Evolutionary conservation across 2,329 filamentous ascomycete genomes (phyloP), one percentile per base, ranked within the genome.

Genomic region (Byssochlamys sp.): DNA sequence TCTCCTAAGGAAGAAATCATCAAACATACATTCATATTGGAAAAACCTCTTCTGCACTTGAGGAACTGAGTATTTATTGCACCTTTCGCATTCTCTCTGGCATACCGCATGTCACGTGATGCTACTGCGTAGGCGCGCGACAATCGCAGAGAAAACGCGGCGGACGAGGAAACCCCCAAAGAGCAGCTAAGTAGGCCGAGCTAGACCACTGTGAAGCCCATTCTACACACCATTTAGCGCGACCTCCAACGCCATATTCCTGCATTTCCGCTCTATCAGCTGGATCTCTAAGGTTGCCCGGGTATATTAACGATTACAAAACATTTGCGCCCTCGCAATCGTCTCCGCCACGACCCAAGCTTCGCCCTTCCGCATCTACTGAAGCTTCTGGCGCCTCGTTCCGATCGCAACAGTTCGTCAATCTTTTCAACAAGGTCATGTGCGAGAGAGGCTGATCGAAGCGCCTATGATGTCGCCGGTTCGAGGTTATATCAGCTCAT

Each of bases 401-500:
- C 9, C 39, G n/a, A 45, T 45, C 39, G n/a, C 39, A 45, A 45
- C 39, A 6, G n/a, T 45, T 9, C 39, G 7, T 19, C 39, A 7
- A 19, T 45, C 19, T 45, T 27, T 61, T 61, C 29, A 59, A 62
- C 66, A 69, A 68, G 69, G 70, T 67, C 71, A 74, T 72, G 69
- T 66, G 66, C 59, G 55, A 55, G 53, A 55, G 53, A 35, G 63
- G 64, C 68, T 66, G 65, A 67, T 55, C 57, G 67, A 63, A 64
- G 64, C 64, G 62, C 64, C 65, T 69, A 69, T 75, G 74, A 72
- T 78, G 71, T 77, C 81, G 67, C 81, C 82, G 63, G 90, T 91
- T 53, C 90, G 96, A 77, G 89, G 91, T 50, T 94, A 95, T 70
- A 85, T 94, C 66, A 92, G 90, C 57, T 91, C 87, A 70, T 96